Evolutionary conservation across 2,329 filamentous ascomycete species (phyloP).

Genomic region (Aspergillus japonicus): DNA sequence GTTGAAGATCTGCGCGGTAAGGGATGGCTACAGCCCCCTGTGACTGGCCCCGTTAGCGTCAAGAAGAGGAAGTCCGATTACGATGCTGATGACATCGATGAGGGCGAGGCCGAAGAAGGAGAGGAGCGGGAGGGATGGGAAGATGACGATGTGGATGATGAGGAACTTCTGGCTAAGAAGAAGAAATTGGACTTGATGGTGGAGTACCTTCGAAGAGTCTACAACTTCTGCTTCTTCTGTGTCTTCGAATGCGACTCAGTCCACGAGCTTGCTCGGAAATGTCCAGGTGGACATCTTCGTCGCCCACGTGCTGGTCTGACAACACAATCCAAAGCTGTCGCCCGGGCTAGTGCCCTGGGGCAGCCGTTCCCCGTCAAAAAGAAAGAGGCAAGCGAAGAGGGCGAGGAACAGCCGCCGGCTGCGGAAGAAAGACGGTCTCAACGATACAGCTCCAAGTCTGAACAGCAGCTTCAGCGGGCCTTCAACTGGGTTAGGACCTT

Average conservation of each 20-base stretch:
- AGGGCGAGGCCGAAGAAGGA: conserved; percentile 72
- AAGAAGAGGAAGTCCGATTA: conserved; percentile 59
- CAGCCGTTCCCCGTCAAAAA: conserved; percentile 83
- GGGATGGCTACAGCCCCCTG: conserved; percentile 70
- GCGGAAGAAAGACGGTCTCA: conserved; percentile 72
- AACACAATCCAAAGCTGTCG: conserved; percentile 77
- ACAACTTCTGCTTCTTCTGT: conserved; percentile 99
- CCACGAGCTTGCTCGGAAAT: conserved; percentile 93
- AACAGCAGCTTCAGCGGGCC: conserved; percentile 88
- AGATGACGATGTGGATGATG: conserved; percentile 76
- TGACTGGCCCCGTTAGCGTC: conserved; percentile 39
- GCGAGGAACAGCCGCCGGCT: conserved; percentile 63
- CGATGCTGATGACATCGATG: conserved; percentile 41
- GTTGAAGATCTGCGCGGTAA: conserved; percentile 77
- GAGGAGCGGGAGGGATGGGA: conserved; percentile 71
- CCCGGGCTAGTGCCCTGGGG: conserved; percentile 77
- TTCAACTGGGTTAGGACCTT: conserved; percentile 99
- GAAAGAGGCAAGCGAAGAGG: conserved; percentile 62
- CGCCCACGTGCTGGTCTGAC: conserved; percentile 84
- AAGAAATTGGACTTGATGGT: conserved; percentile 95
- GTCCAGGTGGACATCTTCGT: conserved; percentile 93
- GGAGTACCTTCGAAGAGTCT: conserved; percentile 92
- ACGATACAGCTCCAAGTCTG: conserved; percentile 69
- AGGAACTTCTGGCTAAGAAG: conserved; percentile 87
- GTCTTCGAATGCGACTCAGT: conserved; percentile 98